These are phyloP conservation scores for Francoa sonchifolia DNA, from an alignment of 441 rosid genomes.

Conservation along the genomic window DNA sequence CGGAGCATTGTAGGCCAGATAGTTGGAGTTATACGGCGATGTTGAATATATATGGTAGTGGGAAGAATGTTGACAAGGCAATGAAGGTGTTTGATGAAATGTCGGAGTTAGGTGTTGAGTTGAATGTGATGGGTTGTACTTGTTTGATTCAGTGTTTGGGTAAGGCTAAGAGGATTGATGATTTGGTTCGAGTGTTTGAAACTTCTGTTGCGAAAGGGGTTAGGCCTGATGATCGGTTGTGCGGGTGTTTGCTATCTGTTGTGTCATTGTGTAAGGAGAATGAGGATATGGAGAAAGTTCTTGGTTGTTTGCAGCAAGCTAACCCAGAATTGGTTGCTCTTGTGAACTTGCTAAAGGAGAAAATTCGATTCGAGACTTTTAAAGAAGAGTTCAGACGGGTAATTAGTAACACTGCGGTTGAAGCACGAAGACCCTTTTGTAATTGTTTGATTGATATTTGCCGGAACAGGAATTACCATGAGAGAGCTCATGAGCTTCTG, in stretches of 20 bases:
- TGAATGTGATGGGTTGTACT: constrained; percentile 87
- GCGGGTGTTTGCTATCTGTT: constrained; percentile 78
- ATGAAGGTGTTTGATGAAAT: constrained; percentile 59
- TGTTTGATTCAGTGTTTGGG: constrained; percentile 82
- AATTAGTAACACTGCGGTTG: constrained; percentile 40
- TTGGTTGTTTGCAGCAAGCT: constrained; percentile 51
- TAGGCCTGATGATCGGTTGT: constrained; percentile 68
- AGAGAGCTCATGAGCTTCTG: constrained; percentile 73
- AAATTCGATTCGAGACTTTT: constrained; percentile 29
- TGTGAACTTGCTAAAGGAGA: constrained; percentile 38
- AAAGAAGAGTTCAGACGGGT: constrained; percentile 55
- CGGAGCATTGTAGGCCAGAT: constrained; percentile 47
- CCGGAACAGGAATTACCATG: constrained; percentile 33
- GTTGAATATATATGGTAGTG: constrained; percentile 73
- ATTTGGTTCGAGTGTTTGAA: constrained; percentile 50
- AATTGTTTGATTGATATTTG: constrained; percentile 87
- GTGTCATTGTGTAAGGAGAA: constrained; percentile 48
- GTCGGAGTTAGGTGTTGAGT: constrained; percentile 34
- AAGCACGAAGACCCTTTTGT: constrained; percentile 74
- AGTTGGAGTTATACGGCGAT: constrained; percentile 82
- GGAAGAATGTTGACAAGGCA: constrained; percentile 56
- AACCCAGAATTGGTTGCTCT: constrained; percentile 52
- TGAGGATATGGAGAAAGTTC: constrained; percentile 44
- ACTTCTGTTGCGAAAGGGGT: constrained; percentile 41
- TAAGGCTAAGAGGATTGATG: constrained; percentile 54